phyloP scores from a whole-genome alignment of 139 green algal genomes.

The Coccomyxa sp. region DNA sequence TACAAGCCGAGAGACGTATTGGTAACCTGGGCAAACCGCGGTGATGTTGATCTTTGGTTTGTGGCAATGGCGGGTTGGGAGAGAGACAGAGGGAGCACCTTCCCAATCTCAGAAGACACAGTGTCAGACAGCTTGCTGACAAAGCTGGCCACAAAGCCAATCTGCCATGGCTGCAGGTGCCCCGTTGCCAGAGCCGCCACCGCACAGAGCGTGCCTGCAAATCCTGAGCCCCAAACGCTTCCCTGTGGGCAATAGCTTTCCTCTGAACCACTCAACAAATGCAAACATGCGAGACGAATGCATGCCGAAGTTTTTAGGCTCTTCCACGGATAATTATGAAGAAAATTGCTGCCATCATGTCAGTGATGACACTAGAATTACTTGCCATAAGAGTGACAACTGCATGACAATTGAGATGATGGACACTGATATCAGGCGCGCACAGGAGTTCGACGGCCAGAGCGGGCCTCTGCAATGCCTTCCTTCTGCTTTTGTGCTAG shows the following conservation, averaged over 20 bases:
- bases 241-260: constrained; percentile 31
- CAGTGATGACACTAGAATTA: background rate
- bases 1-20: too few relatives aligned
- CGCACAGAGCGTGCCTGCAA: constrained; percentile 73
- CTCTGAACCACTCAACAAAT: too few relatives aligned
- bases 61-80: too few relatives aligned
- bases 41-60: too few relatives aligned
- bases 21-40: too few relatives aligned
- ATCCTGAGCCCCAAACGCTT: constrained; percentile 89
- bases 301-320: too few relatives aligned
- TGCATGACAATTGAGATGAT: too few relatives aligned
- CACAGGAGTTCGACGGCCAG: constrained; percentile 66
- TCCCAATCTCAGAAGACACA: constrained; percentile 90
- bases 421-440: constrained; percentile 5
- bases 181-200: constrained; percentile 47
- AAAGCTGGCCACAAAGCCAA: constrained; percentile 85
- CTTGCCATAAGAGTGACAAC: background rate
- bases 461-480: constrained; percentile 89
- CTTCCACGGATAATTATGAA: too few relatives aligned
- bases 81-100: constrained; percentile 44
- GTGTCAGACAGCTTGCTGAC: constrained; percentile 95
- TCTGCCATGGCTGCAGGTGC: constrained; percentile 45
- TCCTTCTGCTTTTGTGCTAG: constrained; percentile 89
- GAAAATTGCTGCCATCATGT: too few relatives aligned
- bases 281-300: too few relatives aligned